Base-by-base conservation (phyloP, 331 rosid genomes). In the Prunus yedoensis region DNA sequence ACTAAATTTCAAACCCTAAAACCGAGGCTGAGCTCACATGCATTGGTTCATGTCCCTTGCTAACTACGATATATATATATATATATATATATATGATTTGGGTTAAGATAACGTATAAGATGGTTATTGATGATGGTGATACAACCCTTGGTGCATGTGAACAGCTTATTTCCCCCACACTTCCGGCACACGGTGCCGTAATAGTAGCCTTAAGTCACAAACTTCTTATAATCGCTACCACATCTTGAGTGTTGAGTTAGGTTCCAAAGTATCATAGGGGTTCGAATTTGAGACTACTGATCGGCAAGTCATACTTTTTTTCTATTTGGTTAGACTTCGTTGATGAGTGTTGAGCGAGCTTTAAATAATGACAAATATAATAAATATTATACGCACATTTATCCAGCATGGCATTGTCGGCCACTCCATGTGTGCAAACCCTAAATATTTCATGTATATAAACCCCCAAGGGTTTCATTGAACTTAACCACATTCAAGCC, bases 1-100 rank as follows among this genome's bases (percentile, higher is more conserved):
- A 70, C 73, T 61, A 64, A 72, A 74, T 58, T 74, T 57, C 71
- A 68, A 61, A 23, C 83, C 77, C 82, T 30, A 79, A 77, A 79
- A 71, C 78, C 73, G 71, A 81, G 88, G 79, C 7, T 38, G 16
- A 73, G 53, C 13, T 74, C 90, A 80, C 90, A 84, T 88, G 92
- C 81, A 57, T 63, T 14, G 23, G 12, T 62, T 49, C 84, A 80
- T 77, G 79, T 86, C 70, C 46, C 83, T 88, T 80, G 27, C 5
- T 5, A 79, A 45, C 60, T 61, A 83, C 71, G 78, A 9, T 20
- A 52, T 52, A 49, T 11, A 47, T 47, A 47, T 47, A 47, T 47
- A 47, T 46, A 46, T 47, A 47, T 47, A 47, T 46, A 46, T 46
- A 3, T 47, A 52, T 57, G 11, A 14, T 23, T 5, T 38, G 21